Evolutionary conservation across 352 stramenopile species (phyloP).

Genomic region (Globisporangium nagaii): DNA sequence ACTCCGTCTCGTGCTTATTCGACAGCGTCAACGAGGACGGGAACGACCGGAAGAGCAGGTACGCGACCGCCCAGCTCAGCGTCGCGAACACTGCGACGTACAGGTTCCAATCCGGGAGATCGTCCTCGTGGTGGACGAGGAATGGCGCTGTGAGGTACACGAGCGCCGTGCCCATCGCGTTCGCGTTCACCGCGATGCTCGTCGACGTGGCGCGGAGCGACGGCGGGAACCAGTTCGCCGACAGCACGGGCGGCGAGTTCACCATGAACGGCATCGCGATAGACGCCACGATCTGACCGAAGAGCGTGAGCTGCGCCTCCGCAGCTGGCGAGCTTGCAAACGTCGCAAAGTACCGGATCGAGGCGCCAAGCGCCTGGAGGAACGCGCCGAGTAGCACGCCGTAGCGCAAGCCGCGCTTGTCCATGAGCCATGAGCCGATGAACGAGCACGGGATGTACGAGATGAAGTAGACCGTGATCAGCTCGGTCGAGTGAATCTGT

Average conservation of each 20-base stretch:
- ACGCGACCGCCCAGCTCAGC: conserved; percentile 12
- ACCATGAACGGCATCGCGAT: conserved; percentile 83
- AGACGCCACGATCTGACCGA: conserved; percentile 57
- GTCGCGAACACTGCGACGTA: conserved; percentile 28
- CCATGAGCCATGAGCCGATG: conserved; percentile 75
- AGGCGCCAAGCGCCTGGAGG: conserved; percentile 45
- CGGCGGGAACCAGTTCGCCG: conserved; percentile 68
- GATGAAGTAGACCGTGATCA: conserved; percentile 78
- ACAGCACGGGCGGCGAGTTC: conserved; percentile 71
- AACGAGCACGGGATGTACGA: conserved; percentile 80
- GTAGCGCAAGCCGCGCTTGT: conserved; percentile 63
- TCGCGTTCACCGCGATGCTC: conserved; percentile 70
- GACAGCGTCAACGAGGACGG: conserved; percentile 11
- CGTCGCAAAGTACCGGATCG: conserved; percentile 38
- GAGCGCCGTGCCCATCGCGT: conserved; percentile 59
- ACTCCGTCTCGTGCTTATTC: conserved; percentile 22
- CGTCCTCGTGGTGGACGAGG: conserved; percentile 27
- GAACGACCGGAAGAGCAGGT: conserved; percentile 41
- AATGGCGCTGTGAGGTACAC: conserved; percentile 54
- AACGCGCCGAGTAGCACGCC: conserved; percentile 53
- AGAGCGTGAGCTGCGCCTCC: conserved; percentile 39
- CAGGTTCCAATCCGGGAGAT: conserved; percentile 41
- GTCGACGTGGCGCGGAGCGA: conserved; percentile 60
- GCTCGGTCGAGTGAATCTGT: conserved; percentile 60
- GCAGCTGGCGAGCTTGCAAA: conserved; percentile 15